phyloP scores from a whole-genome alignment of 2,329 filamentous ascomycete genomes.

The Alternaria brassicae region DNA sequence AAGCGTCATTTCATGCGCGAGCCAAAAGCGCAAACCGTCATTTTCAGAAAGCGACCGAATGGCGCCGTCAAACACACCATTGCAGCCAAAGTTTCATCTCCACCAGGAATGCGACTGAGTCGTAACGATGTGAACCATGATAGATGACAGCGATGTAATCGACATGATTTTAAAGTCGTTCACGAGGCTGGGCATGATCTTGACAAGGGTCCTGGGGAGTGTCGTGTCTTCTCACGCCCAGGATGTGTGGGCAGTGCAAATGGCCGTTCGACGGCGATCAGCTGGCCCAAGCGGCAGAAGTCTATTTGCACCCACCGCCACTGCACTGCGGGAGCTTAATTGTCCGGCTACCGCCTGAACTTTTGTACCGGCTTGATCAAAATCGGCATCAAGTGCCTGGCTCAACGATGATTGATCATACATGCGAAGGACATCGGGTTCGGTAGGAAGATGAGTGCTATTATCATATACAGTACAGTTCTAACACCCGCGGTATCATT shows the following conservation, averaged over 20 bases:
- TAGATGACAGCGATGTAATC: neutral
- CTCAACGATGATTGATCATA: neutral
- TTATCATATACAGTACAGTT: neutral
- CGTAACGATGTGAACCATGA: neutral
- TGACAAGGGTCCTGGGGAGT: neutral
- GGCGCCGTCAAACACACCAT: constrained; percentile 20
- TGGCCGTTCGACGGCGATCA: neutral
- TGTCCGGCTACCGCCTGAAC: neutral
- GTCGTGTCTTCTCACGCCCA: neutral
- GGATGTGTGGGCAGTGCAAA: neutral
- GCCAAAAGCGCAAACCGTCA: neutral
- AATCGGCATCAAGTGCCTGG: neutral
- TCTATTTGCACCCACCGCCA: neutral
- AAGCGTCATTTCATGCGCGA: neutral
- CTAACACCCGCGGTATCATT: constrained; percentile 4
- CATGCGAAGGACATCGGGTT: neutral
- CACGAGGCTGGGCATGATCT: neutral
- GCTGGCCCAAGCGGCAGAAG: neutral
- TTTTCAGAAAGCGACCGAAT: constrained; percentile 6
- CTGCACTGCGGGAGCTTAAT: neutral
- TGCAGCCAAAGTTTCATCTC: constrained; percentile 11
- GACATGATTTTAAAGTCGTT: neutral
- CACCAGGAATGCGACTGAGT: constrained; percentile 13
- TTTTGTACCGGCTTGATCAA: neutral
- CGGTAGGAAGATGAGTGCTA: neutral